These are phyloP conservation scores for Lonicera japonica DNA, from an alignment of 129 eudicot species.

Conservation along the genomic window DNA sequence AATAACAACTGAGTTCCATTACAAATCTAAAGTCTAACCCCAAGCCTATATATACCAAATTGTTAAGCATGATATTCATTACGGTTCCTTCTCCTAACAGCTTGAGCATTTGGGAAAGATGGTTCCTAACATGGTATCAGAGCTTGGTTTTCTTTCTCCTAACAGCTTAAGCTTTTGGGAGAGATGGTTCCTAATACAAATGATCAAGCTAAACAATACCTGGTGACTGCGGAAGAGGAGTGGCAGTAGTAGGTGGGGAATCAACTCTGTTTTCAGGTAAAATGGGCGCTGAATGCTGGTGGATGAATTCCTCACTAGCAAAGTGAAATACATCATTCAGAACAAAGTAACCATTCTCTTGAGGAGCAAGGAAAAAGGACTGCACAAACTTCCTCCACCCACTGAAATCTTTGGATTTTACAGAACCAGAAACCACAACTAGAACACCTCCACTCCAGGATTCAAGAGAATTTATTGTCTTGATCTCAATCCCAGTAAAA, in stretches of 20 bases:
- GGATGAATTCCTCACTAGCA: slow-evolving; percentile 36
- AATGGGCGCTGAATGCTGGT: slow-evolving; percentile 28
- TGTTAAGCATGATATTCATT: too few species aligned
- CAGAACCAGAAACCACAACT: slow-evolving; percentile 78
- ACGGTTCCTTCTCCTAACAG: too few species aligned
- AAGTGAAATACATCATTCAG: slow-evolving; percentile 78
- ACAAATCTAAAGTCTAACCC: not conserved
- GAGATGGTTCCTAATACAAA: too few species aligned
- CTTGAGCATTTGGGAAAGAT: too few species aligned
- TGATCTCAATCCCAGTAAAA: slow-evolving; percentile 66
- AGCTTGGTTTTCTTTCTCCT: too few species aligned
- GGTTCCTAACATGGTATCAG: too few species aligned
- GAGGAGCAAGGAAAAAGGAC: slow-evolving; percentile 91
- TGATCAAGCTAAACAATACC: slow-evolving; percentile 35
- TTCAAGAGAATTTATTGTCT: slow-evolving; percentile 76
- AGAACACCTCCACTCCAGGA: slow-evolving; percentile 73
- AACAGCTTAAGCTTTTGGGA: too few species aligned
- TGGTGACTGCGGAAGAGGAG: slow-evolving; percentile 34
- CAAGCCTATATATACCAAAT: not conserved
- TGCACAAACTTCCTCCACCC: slow-evolving; percentile 74
- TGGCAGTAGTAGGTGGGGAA: slow-evolving; percentile 34
- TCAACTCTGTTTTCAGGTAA: slow-evolving; percentile 40
- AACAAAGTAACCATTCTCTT: slow-evolving; percentile 80
- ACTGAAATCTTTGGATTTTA: slow-evolving; percentile 47
- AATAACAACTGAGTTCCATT: not conserved